Base-by-base conservation (phyloP, 2,329 filamentous ascomycete genomes). In the Podosphaera fusca region DNA sequence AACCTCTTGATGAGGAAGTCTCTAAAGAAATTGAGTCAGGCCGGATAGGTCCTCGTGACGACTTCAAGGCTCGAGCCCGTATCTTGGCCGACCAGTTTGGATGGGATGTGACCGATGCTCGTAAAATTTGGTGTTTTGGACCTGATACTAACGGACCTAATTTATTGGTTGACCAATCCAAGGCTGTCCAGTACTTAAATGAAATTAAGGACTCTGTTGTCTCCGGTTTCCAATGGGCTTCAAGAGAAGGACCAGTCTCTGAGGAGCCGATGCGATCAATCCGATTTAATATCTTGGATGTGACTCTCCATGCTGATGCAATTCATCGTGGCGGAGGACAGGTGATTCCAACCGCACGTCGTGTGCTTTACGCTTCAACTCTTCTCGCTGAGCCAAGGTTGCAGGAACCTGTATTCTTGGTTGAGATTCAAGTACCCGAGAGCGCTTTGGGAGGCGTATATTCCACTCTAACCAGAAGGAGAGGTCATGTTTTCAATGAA, bases 161-260 rank as follows among this genome's bases (percentile, higher is more conserved):
- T 83, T 77, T 98, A 80, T 79, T 98, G 67, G 83, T 98, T 70
- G 92, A 98, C 76, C 92, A 96, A 84, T 95, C 90, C 80, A 98
- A 96, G 87, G 92, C 92, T 67, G 92, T 98, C 65, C 92, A 98
- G 80, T 98, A 96, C 84, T 81, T 98, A 70, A 92, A 87, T 79
- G 92, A 98, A 86, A 98, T 98, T 83, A 98, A 98, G 86, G 92
- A 98, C 72, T 96, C 90, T 61, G 84, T 96, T 67, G 89, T 96
- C 70, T 96, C 92, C 66, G 92, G 92, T 83, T 98, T 98, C 88
- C 92, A 98, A 76, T 98, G 92, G 92, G 92, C 92, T 65, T 87
- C 87, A 67, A 85, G 90, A 71, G 92, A 98, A 81, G 92, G 92
- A 78, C 92, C 92, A 69, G 75, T 98, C 70, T 89, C 85, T 67